Conservation (phyloP, 768 basidiomycete species). For the Collybiopsis luxurians region DNA sequence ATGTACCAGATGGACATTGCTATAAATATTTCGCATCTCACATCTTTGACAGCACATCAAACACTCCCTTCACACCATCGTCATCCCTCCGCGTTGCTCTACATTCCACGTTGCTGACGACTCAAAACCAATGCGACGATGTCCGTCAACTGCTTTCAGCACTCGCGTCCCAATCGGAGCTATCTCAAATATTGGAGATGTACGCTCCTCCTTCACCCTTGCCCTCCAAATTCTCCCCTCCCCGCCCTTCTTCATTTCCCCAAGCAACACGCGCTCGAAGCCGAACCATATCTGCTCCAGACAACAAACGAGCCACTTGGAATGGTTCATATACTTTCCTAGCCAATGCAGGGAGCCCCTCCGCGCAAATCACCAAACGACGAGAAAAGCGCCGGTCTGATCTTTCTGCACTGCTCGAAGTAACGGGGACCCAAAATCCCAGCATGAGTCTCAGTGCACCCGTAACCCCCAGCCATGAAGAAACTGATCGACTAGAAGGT, state of each 20-base stretch:
- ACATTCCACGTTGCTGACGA: conserved; percentile 70
- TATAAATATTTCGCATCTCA: conserved; percentile 10
- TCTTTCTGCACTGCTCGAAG: conserved; percentile 44
- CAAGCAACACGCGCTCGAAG: conserved; percentile 21
- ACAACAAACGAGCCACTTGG: conserved; percentile 70
- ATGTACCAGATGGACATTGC: conserved; percentile 11
- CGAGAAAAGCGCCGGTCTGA: conserved; percentile 56
- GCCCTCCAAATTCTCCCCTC: conserved; percentile 20
- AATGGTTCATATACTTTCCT: conserved; percentile 62
- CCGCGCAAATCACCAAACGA: conserved; percentile 38
- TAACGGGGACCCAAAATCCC: conserved; percentile 13
- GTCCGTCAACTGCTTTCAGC: conserved; percentile 78
- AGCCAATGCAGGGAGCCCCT: conserved; percentile 44
- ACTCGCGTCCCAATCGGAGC: conserved; percentile 65
- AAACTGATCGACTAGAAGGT: background rate
- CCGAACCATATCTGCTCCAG: conserved; percentile 26
- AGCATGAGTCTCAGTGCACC: conserved; percentile 40
- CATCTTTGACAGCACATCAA: conserved; percentile 28
- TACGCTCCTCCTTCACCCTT: conserved; percentile 77
- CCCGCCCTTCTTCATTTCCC: conserved; percentile 47
- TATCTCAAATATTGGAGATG: conserved; percentile 84
- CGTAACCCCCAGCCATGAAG: conserved; percentile 20
- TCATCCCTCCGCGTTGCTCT: conserved; percentile 67
- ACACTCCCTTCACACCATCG: conserved; percentile 47
- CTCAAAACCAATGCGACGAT: conserved; percentile 78